Percentiles rank a stretch among this genome's conserved stretches.
Conservation (phyloP, 2,329 filamentous ascomycete genomes). For the Ophiostoma himal-ulmi region DNA sequence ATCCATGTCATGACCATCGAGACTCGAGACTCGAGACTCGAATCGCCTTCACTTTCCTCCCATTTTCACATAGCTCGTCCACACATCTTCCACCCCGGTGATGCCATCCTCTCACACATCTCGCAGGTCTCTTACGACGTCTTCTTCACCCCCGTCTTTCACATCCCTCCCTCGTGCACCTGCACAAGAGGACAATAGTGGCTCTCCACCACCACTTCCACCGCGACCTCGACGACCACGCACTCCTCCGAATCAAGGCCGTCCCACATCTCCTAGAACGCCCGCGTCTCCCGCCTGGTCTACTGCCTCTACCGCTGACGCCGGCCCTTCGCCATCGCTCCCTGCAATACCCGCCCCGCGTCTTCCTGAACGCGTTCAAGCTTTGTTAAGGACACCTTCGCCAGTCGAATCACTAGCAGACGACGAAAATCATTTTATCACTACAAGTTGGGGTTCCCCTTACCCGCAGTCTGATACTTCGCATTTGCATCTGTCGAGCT, state of each 20-base stretch:
- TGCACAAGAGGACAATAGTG: constrained; percentile 52
- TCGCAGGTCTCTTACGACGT: constrained; percentile 46
- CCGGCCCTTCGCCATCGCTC: constrained; percentile 51
- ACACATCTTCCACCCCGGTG: background rate
- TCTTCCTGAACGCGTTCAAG: constrained; percentile 50
- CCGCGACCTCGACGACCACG: constrained; percentile 28
- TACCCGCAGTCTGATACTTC: constrained; percentile 62
- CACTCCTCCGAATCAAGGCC: constrained; percentile 39
- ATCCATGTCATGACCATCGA: constrained; percentile 6
- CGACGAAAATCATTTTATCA: constrained; percentile 49
- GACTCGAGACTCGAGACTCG: background rate
- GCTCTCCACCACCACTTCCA: constrained; percentile 31
- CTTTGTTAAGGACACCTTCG: constrained; percentile 52
- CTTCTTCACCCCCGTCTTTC: constrained; percentile 45
- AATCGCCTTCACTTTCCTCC: background rate
- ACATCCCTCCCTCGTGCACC: constrained; percentile 53
- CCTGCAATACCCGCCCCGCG: constrained; percentile 54
- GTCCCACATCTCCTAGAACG: constrained; percentile 44
- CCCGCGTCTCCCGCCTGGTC: constrained; percentile 50
- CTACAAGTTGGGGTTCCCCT: constrained; percentile 86
- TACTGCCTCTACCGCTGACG: constrained; percentile 56
- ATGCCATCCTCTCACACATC: constrained; percentile 20
- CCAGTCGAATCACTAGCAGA: constrained; percentile 28
- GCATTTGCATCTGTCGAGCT: constrained; percentile 46
- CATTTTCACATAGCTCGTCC: background rate